A percentile compares a stretch with the other conserved stretches of the same genome.
phyloP scores from a whole-genome alignment of 306 rosid genomes.

The Prunus fruticosa region DNA sequence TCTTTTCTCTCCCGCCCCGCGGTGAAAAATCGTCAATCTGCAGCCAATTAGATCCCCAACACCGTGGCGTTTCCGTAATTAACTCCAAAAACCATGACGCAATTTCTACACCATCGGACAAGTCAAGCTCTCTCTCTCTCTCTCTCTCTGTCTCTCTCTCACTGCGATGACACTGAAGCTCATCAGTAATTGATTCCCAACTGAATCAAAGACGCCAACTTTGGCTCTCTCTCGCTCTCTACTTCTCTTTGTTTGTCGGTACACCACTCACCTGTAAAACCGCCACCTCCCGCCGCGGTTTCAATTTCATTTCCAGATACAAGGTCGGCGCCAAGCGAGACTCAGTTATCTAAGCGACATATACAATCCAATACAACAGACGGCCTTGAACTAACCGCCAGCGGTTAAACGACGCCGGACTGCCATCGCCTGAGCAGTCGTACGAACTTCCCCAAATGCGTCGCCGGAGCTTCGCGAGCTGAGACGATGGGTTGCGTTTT shows the following conservation, averaged over 20 bases:
- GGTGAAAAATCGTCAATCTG: slow-evolving; percentile 4
- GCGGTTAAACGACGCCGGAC: slow-evolving; percentile 1
- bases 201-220: neutral
- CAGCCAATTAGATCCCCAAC: slow-evolving; percentile 23
- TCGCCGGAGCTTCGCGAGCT: slow-evolving; percentile 29
- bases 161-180: slow-evolving; percentile 11
- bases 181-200: neutral
- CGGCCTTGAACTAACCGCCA: neutral
- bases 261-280: slow-evolving; percentile 1
- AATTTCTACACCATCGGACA: neutral
- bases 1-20: slow-evolving; percentile 17
- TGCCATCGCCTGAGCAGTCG: neutral
- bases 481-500: slow-evolving; percentile 88
- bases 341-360: neutral
- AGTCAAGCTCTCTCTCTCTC: neutral
- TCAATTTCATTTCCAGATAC: neutral
- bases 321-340: neutral
- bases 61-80: slow-evolving; percentile 55
- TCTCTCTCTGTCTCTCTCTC: slow-evolving; percentile 1
- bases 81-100: neutral
- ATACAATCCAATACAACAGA: neutral
- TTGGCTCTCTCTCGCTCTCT: neutral
- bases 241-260: neutral
- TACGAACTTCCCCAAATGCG: slow-evolving; percentile 35
- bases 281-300: slow-evolving; percentile 11